These are phyloP conservation scores for Xylariaceae sp. DNA, from an alignment of 2,329 filamentous ascomycete genomes.

Conservation along the genomic window DNA sequence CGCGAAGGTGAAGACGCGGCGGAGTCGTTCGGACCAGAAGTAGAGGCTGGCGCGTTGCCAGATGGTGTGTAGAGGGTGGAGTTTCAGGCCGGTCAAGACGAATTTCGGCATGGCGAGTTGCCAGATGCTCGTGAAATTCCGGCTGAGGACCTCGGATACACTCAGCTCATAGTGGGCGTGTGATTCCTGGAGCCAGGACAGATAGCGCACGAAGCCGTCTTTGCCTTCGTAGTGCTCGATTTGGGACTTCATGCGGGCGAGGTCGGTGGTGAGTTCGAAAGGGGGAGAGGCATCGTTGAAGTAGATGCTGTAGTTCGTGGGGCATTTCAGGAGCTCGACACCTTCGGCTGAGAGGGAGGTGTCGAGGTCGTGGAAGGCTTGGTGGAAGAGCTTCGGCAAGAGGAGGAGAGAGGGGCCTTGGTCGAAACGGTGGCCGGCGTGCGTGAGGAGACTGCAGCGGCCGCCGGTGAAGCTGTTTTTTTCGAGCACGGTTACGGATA, in stretches of 20 bases:
- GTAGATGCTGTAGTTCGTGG: conserved; percentile 70
- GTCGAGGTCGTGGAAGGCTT: conserved; percentile 63
- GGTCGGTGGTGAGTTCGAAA: conserved; percentile 61
- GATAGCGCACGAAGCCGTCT: conserved; percentile 64
- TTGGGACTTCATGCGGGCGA: conserved; percentile 63
- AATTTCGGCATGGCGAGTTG: conserved; percentile 56
- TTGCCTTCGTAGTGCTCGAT: conserved; percentile 69
- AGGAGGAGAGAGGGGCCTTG: conserved; percentile 70
- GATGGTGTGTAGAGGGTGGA: conserved; percentile 68
- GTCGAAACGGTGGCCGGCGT: conserved; percentile 64
- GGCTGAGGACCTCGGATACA: conserved; percentile 58
- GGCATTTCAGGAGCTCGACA: conserved; percentile 64
- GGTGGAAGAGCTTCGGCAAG: conserved; percentile 63
- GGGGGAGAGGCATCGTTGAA: conserved; percentile 59
- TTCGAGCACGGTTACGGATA: conserved; percentile 69
- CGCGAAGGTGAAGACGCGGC: conserved; percentile 68
- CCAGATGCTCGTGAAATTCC: conserved; percentile 58
- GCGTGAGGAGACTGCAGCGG: conserved; percentile 59
- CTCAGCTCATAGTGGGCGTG: conserved; percentile 66
- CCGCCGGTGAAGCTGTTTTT: conserved; percentile 70
- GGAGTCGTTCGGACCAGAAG: conserved; percentile 62
- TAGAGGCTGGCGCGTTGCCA: conserved; percentile 61
- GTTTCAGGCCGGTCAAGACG: conserved; percentile 48
- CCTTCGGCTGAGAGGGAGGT: conserved; percentile 61
- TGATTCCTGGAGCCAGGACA: conserved; percentile 60